Base-by-base conservation (phyloP, 1,284 basidiomycete species). In the Takashimella koratensis region DNA sequence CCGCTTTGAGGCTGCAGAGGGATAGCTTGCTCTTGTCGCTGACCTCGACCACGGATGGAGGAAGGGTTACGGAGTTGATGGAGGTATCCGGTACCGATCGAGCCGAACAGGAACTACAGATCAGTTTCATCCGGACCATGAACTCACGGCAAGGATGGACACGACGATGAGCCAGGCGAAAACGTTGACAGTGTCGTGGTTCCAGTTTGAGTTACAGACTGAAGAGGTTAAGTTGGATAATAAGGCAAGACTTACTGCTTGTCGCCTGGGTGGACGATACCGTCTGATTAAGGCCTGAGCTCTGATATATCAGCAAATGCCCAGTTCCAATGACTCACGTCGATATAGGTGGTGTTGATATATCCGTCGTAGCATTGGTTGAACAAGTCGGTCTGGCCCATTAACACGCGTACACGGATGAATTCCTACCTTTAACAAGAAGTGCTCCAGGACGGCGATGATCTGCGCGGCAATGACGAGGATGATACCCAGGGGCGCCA, bases 31-130 rank as follows among this genome's bases (percentile, higher is more conserved):
- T 55, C 51, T 24, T 61, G 60, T 5, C 54, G 22, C 74, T 77
- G 12, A 63, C 64, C 42, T 19, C 56, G 62, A 76, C 78, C n/a
- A 59, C 77, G 49, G 68, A 70, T 68, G 22, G 77, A 78, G 4
- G 72, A 63, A 0, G 87, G 86, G 68, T 90, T 86, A 25, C 82
- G 78, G 8, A 83, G 67, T 75, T 90, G 88, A 22, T 83, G 82
- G 68, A 86, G 84, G 76, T 84, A 90, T 8, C 79, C 78, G 65
- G 85, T 84, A 1, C 83, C 81, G 59, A 86, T 70, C 47, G 80
- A 62, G 36, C 81, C 79, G 77, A 88, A 87, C 50, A 87, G 66
- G 20, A 78, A 58, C 51, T 83, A 77, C 40, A 84, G 63, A 81
- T 41, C 11, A 30, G 12, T 21, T 57, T 16, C 30, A 8, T 36